Evolutionary conservation across 192 early-diverging fungal species (phyloP).

Genomic region (Backusella psychrophila): DNA sequence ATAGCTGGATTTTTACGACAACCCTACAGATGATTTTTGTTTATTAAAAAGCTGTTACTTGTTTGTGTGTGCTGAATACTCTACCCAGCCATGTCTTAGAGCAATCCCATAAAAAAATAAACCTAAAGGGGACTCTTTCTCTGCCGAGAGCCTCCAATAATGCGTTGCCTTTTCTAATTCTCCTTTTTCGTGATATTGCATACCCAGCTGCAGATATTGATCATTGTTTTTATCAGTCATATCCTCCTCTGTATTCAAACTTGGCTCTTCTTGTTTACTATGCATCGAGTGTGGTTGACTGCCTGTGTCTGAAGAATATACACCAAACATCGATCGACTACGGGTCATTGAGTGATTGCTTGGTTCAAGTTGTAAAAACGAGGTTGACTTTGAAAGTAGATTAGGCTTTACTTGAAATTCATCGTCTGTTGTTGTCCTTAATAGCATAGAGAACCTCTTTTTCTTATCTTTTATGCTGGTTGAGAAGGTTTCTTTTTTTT

Average conservation of each 20-base stretch:
- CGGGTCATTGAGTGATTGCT: background rate
- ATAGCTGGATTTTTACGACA: conserved; percentile 63
- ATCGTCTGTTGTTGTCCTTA: background rate
- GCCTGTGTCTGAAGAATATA: background rate
- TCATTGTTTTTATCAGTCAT: conserved; percentile 28
- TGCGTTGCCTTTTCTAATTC: conserved; percentile 70
- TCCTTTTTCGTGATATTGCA: conserved; percentile 66
- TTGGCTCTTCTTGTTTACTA: background rate
- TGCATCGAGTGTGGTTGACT: background rate
- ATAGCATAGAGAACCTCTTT: conserved; percentile 7
- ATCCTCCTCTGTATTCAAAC: background rate
- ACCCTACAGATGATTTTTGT: conserved; percentile 33
- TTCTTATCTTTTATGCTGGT: background rate
- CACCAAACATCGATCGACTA: conserved; percentile 13
- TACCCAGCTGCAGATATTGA: conserved; percentile 63
- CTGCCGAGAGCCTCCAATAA: conserved; percentile 68
- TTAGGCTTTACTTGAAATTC: background rate
- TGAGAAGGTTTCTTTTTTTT: background rate
- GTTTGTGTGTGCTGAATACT: background rate
- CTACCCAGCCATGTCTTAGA: conserved; percentile 73
- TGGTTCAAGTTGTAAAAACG: conserved; percentile 1
- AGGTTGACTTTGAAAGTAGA: conserved; percentile 9
- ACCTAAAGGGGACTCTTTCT: conserved; percentile 60
- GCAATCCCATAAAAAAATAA: conserved; percentile 75
- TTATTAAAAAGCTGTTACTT: background rate